Conservation (phyloP, 2,329 filamentous ascomycete genomes). For the Lachnellula suecica region DNA sequence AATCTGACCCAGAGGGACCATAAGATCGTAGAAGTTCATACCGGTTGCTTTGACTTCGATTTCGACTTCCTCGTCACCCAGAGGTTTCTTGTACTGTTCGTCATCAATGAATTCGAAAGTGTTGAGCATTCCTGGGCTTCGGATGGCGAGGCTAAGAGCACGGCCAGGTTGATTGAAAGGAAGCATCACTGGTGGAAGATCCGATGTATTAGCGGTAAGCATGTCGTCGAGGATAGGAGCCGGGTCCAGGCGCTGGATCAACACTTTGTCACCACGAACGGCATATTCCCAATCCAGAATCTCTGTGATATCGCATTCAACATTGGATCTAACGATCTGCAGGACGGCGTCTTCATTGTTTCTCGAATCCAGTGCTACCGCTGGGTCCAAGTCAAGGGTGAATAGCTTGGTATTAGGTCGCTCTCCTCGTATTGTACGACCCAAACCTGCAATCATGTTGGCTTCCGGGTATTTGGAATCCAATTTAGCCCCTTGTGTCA, state of each 20-base stretch:
- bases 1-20: slow-evolving; percentile 33
- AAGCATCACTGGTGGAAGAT: neutral
- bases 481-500: slow-evolving; percentile 42
- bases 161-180: neutral
- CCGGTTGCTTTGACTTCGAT: slow-evolving; percentile 26
- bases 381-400: neutral
- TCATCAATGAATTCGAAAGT: slow-evolving; percentile 26
- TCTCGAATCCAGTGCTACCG: neutral
- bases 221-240: neutral
- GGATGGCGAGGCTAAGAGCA: slow-evolving; percentile 5
- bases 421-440: slow-evolving; percentile 34
- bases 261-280: neutral
- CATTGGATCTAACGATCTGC: neutral
- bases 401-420: slow-evolving; percentile 16
- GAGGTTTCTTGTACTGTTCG: neutral
- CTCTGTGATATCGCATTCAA: neutral
- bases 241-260: neutral
- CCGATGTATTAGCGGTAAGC: neutral
- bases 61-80: slow-evolving; percentile 21
- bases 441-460: slow-evolving; percentile 32
- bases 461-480: slow-evolving; percentile 37
- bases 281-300: neutral
- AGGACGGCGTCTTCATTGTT: neutral
- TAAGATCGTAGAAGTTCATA: slow-evolving; percentile 35
- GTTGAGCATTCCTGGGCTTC: slow-evolving; percentile 22